A percentile compares a stretch with the other conserved stretches of the same genome.
phyloP scores from a whole-genome alignment of 805 yeast genomes.

The Nakazawaea ernobii region DNA sequence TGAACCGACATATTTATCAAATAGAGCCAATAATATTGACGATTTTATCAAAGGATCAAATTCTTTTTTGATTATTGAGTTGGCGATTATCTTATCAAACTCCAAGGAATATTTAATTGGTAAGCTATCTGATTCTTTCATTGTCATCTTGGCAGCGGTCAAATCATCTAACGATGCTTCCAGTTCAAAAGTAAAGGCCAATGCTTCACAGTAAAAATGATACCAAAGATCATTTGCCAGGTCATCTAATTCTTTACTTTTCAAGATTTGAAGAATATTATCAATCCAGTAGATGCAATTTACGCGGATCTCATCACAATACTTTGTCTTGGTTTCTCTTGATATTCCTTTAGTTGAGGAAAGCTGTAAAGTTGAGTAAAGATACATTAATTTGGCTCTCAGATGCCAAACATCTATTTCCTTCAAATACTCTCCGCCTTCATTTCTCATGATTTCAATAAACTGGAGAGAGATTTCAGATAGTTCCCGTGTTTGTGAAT shows the following conservation, averaged over 20 bases:
- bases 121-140: conserved; percentile 15
- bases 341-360: conserved; percentile 12
- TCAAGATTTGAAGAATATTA: conserved; percentile 8
- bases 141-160: conserved; percentile 15
- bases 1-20: conserved; percentile 20
- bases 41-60: conserved; percentile 16
- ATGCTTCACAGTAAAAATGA: conserved; percentile 17
- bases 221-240: conserved; percentile 15
- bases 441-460: conserved; percentile 18
- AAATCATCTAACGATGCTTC: conserved; percentile 20
- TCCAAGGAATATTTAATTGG: conserved; percentile 10
- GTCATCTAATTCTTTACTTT: conserved; percentile 11
- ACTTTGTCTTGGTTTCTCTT: conserved; percentile 4
- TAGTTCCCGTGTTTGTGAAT: conserved; percentile 4
- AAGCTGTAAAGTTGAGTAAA: background rate
- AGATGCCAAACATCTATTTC: conserved; percentile 15
- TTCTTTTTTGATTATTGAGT: conserved; percentile 13
- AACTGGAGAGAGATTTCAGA: conserved; percentile 18
- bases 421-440: conserved; percentile 20
- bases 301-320: background rate
- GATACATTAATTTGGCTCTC: conserved; percentile 13
- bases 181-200: conserved; percentile 20
- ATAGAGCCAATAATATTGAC: conserved; percentile 15
- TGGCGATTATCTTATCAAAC: conserved; percentile 20
- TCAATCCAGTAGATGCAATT: background rate